Base-by-base conservation (phyloP, 371 early-diverging fungal species). In the Dentiscutata heterogama region DNA sequence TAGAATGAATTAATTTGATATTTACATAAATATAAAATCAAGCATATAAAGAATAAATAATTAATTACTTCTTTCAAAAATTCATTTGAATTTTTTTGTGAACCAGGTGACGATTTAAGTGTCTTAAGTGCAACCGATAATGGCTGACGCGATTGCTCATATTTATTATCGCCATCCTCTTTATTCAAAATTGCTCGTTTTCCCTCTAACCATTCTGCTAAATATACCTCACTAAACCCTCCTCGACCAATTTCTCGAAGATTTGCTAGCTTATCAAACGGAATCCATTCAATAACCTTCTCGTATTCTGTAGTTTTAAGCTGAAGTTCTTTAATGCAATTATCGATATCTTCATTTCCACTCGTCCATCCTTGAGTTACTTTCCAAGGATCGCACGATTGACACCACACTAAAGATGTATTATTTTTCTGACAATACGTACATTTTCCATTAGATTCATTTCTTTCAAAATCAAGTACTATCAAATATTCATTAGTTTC, bases 291-390 rank as follows among this genome's bases (percentile, higher is more conserved):
- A 27, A 74, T 20, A 11, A 39, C 18, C 8, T 46, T 42, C 7
- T 10, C 14, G 22, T 42, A 18, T 7, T 20, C 42, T 46, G 22
- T 35, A 70, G 75, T 58, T 5, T 31, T 20, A 54, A 54, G 29
- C 29, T 75, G 75, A n/a, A 56, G 58, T 20, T 10, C 29, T 20
- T 39, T 27, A 5, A 75, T 58, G 18, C 53, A 39, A 35, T 53
- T 35, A 75, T 75, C 75, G 2, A 75, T 29, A 11, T 75, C n/a
- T n/a, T 54, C 31, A 39, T 75, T 31, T 25, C 75, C 75, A 56
- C 75, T 75, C 7, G 75, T 75, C 75, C 75, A 75, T 25, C 60
- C 25, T 63, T 78, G 11, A 22, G 39, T 29, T 39, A 39, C n/a
- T 50, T 20, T 11, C 5, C 4, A 8, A 2, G 78, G 39, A 63